These are phyloP conservation scores for Backusella westeae DNA, from an alignment of 192 early-diverging fungal genomes.

Conservation along the genomic window DNA sequence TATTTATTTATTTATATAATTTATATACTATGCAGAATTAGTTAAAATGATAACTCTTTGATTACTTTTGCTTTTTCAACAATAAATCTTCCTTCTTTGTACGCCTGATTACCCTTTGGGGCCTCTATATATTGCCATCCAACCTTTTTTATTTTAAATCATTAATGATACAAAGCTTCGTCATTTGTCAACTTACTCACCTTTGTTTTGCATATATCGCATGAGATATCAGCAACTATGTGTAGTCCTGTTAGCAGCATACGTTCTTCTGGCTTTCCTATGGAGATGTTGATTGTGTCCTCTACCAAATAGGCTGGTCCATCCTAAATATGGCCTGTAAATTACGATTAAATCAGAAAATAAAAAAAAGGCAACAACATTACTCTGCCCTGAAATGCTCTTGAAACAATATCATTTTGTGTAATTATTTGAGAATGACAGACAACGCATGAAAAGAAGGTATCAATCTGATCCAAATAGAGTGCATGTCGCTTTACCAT, in stretches of 20 bases:
- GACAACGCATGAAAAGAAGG: slow-evolving; percentile 51
- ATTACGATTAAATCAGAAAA: background rate
- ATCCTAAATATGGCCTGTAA: slow-evolving; percentile 18
- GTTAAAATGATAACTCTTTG: slow-evolving; percentile 43
- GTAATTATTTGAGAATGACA: slow-evolving; percentile 55
- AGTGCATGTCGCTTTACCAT: slow-evolving; percentile 39
- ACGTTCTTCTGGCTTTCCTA: slow-evolving; percentile 55
- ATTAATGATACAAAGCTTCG: background rate
- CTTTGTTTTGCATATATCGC: slow-evolving; percentile 45
- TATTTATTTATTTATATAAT: slow-evolving; percentile 1
- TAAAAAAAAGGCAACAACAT: background rate
- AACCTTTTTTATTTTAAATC: slow-evolving; percentile 12
- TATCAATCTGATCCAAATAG: slow-evolving; percentile 39
- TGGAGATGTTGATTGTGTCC: slow-evolving; percentile 46
- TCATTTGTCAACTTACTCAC: background rate
- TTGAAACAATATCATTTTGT: slow-evolving; percentile 59
- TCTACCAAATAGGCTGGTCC: slow-evolving; percentile 57
- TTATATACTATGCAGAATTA: background rate
- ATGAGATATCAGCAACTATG: slow-evolving; percentile 55
- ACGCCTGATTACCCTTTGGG: slow-evolving; percentile 54
- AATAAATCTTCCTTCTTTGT: slow-evolving; percentile 59
- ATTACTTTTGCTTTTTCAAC: slow-evolving; percentile 51
- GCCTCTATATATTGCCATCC: slow-evolving; percentile 63
- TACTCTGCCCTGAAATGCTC: slow-evolving; percentile 38
- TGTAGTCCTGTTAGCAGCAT: slow-evolving; percentile 58